These are phyloP conservation scores for Lotmaria passim DNA, from an alignment of 208 protist species.

Conservation along the genomic window DNA sequence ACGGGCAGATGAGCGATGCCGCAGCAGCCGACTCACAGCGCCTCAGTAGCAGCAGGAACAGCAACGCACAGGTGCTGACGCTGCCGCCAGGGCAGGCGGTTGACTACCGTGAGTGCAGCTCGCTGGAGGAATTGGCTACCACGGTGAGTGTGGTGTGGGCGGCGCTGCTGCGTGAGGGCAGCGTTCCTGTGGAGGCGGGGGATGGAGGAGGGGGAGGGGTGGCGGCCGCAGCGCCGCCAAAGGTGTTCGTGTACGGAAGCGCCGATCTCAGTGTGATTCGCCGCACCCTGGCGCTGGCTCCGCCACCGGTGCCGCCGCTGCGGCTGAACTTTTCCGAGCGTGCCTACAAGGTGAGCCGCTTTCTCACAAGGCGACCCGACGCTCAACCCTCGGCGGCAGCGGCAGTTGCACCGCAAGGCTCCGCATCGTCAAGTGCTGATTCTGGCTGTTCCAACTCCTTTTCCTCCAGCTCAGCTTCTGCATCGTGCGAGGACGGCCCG, in stretches of 20 bases:
- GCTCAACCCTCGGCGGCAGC: too few species aligned
- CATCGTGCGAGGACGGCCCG: background rate
- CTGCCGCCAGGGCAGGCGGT: background rate
- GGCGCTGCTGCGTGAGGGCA: conserved; percentile 15
- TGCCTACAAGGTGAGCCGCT: background rate
- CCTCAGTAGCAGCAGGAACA: background rate
- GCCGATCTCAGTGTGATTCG: conserved; percentile 56
- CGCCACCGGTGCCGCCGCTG: conserved; percentile 10
- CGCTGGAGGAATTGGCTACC: conserved; percentile 46
- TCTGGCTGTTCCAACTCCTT: background rate
- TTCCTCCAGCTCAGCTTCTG: background rate
- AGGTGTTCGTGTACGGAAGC: conserved; percentile 72
- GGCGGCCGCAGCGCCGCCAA: conserved; percentile 2
- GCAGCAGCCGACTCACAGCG: too few species aligned
- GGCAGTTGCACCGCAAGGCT: background rate
- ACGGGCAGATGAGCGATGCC: background rate
- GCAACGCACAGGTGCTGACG: background rate
- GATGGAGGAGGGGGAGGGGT: background rate
- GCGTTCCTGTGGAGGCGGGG: background rate
- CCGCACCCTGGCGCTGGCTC: conserved; percentile 40
- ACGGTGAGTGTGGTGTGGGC: conserved; percentile 40
- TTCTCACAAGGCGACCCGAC: background rate
- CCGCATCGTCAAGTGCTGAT: background rate
- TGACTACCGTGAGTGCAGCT: conserved; percentile 26
- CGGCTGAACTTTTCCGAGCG: background rate